Percentiles rank a stretch among this genome's conserved stretches.
These are phyloP conservation scores for Phytophthora idaei DNA, from an alignment of 352 stramenopile species.

Conservation along the genomic window DNA sequence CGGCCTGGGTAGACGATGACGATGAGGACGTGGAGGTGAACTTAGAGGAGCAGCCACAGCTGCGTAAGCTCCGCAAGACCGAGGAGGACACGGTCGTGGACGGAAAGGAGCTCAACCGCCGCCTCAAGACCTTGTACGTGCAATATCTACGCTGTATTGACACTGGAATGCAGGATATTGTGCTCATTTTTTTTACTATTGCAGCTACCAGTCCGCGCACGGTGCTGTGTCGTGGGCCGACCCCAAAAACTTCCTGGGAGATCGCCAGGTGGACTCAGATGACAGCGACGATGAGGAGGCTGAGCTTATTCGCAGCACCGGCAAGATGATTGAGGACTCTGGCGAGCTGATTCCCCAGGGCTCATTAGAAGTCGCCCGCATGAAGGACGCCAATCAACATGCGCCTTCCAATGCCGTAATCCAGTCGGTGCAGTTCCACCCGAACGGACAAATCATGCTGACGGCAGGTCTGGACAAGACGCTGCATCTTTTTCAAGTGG, in stretches of 20 bases:
- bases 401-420: slow-evolving; percentile 85
- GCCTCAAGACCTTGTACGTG: slow-evolving; percentile 84
- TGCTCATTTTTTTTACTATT: slow-evolving; percentile 13
- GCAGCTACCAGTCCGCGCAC: slow-evolving; percentile 63
- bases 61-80: slow-evolving; percentile 87
- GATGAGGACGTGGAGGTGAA: slow-evolving; percentile 77
- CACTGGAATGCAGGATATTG: neutral
- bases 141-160: neutral
- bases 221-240: slow-evolving; percentile 74
- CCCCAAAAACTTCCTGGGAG: slow-evolving; percentile 65
- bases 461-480: slow-evolving; percentile 93
- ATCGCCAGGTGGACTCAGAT: slow-evolving; percentile 30
- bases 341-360: slow-evolving; percentile 65
- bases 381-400: slow-evolving; percentile 94
- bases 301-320: slow-evolving; percentile 57
- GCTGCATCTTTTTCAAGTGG: slow-evolving; percentile 93
- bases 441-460: slow-evolving; percentile 86
- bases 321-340: slow-evolving; percentile 58
- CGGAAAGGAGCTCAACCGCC: slow-evolving; percentile 76
- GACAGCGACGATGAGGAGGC: slow-evolving; percentile 71
- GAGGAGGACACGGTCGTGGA: slow-evolving; percentile 69
- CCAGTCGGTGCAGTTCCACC: slow-evolving; percentile 90
- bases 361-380: slow-evolving; percentile 67
- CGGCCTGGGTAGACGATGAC: slow-evolving; percentile 90
- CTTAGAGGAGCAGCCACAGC: slow-evolving; percentile 65